A percentile compares a stretch with the other conserved stretches of the same genome.
These are phyloP conservation scores for Priceomyces haplophilus DNA, from an alignment of 805 yeast species.

Conservation along the genomic window DNA sequence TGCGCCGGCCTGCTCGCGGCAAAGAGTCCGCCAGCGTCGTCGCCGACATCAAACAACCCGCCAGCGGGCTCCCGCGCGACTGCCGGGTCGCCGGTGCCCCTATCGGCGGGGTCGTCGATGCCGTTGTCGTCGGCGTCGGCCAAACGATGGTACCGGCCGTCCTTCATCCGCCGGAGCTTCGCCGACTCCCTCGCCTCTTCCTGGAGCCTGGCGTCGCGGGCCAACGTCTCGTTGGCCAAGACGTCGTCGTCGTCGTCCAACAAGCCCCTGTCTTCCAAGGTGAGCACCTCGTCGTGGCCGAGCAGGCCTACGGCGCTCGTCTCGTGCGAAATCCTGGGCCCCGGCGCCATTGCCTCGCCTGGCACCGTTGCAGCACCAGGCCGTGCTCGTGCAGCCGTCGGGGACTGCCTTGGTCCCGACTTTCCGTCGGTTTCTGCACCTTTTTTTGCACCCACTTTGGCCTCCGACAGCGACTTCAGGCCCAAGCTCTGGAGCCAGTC, in stretches of 20 bases:
- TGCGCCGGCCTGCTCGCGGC: slow-evolving; percentile 7
- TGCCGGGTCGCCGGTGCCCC: no score
- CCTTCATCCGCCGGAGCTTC: slow-evolving; percentile 21
- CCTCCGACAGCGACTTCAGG: slow-evolving; percentile 6
- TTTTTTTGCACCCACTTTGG: not conserved
- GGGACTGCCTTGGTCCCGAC: no score
- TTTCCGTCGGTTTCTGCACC: slow-evolving; percentile 12
- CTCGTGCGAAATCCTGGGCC: slow-evolving; percentile 45
- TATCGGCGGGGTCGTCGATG: not conserved
- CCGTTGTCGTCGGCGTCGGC: not conserved
- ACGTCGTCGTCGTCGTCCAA: slow-evolving; percentile 26
- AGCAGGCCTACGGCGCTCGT: slow-evolving; percentile 32
- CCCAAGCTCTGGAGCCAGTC: slow-evolving; percentile 41
- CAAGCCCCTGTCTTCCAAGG: slow-evolving; percentile 51
- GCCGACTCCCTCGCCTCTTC: slow-evolving; percentile 25
- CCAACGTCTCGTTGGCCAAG: slow-evolving; percentile 39
- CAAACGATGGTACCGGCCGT: slow-evolving; percentile 2
- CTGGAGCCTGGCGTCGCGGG: slow-evolving; percentile 23
- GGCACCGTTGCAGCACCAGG: no score
- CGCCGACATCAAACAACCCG: not conserved
- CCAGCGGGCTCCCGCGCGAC: no score
- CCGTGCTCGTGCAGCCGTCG: no score
- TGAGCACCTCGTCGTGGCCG: slow-evolving; percentile 45
- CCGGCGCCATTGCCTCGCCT: slow-evolving; percentile 34
- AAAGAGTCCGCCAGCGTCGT: not conserved